A percentile compares a stretch with the other conserved stretches of the same genome.
phyloP scores from a whole-genome alignment of 2,329 filamentous ascomycete genomes.

The Monosporascus ibericus region DNA sequence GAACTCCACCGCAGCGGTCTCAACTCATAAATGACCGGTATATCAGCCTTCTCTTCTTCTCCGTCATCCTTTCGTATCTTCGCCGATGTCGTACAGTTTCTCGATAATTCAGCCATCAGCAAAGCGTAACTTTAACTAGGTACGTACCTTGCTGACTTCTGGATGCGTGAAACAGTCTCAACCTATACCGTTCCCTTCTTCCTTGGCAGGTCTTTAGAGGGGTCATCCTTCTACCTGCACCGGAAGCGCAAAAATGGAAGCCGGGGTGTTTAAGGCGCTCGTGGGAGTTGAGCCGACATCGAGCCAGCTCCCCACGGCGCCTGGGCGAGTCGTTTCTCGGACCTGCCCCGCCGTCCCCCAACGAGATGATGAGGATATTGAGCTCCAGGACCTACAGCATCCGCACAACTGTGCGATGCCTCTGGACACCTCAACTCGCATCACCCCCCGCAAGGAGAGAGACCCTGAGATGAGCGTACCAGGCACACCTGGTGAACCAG shows the following conservation, averaged over 20 bases:
- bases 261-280: neutral
- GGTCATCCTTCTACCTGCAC: neutral
- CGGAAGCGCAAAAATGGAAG: neutral
- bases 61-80: no score
- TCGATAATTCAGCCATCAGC: no score
- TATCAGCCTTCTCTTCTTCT: no score
- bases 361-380: conserved; percentile 13
- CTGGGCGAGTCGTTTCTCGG: conserved; percentile 29
- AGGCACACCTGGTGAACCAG: conserved; percentile 11
- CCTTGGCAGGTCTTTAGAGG: neutral
- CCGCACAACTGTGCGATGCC: conserved; percentile 2
- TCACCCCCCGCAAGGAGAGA: conserved; percentile 16
- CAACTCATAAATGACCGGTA: no score
- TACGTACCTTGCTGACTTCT: no score
- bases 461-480: conserved; percentile 20
- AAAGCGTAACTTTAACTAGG: no score
- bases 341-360: conserved; percentile 34
- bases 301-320: conserved; percentile 23
- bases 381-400: conserved; percentile 9
- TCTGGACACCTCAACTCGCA: conserved; percentile 2
- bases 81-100: no score
- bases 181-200: neutral
- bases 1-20: no score
- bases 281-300: neutral
- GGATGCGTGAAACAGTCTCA: no score